Conservation (phyloP, 331 rosid species). For the Prunus yedoensis region DNA sequence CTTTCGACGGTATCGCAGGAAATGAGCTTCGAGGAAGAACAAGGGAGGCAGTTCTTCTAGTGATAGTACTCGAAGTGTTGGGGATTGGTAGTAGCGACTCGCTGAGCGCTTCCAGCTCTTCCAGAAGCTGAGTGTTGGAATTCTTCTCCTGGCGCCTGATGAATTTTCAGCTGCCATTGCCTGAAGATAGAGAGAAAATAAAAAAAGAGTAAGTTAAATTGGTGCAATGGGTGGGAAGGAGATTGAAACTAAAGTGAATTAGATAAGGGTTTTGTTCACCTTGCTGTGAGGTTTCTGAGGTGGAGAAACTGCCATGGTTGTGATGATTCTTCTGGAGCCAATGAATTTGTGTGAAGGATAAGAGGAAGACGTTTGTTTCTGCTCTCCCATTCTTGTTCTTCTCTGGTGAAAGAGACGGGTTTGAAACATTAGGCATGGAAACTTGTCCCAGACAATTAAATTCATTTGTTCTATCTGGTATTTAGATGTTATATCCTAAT, state of each 20-base stretch:
- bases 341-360: conserved; percentile 54
- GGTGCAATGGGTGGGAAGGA: conserved; percentile 3
- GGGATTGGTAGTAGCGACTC: conserved; percentile 76
- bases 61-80: conserved; percentile 40
- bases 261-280: conserved; percentile 34
- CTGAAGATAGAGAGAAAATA: background rate
- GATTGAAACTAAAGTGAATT: conserved; percentile 14
- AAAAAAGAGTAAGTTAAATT: background rate
- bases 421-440: conserved; percentile 13
- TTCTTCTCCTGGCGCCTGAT: conserved; percentile 32
- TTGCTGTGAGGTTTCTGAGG: conserved; percentile 27
- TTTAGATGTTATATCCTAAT: no score
- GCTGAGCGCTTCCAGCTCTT: conserved; percentile 81
- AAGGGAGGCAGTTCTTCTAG: conserved; percentile 90
- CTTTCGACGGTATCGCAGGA: conserved; percentile 46
- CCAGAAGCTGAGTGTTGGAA: conserved; percentile 69
- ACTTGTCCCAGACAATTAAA: conserved; percentile 22
- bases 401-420: conserved; percentile 25
- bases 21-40: conserved; percentile 68
- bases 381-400: background rate
- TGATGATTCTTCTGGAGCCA: conserved; percentile 36
- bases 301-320: conserved; percentile 30
- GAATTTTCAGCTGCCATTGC: conserved; percentile 56
- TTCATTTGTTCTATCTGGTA: background rate
- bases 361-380: conserved; percentile 38